These are phyloP conservation scores for Leishmania tropica DNA, from an alignment of 208 protist genomes.

Conservation along the genomic window DNA sequence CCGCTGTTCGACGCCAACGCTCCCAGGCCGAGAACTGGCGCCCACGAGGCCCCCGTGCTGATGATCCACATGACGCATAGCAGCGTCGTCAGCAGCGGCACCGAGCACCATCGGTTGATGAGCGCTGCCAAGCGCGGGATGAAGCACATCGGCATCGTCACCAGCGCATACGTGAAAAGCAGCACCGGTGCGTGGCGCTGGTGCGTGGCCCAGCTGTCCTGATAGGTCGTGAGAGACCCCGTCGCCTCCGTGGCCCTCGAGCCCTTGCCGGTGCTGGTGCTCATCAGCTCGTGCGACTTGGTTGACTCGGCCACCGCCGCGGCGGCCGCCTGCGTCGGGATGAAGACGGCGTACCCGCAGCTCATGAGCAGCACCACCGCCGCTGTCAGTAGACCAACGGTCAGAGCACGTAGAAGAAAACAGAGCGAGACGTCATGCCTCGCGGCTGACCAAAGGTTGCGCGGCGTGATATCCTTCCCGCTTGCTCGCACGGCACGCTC, in stretches of 20 bases:
- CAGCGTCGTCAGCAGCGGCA: conserved; percentile 28
- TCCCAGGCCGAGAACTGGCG: conserved; percentile 13
- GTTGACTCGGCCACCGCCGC: conserved; percentile 11
- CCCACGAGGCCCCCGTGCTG: conserved; percentile 32
- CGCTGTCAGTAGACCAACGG: conserved; percentile 31
- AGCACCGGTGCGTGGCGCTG: conserved; percentile 23
- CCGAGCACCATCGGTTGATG: conserved; percentile 31
- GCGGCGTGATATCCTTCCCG: conserved; percentile 15
- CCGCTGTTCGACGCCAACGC: not conserved
- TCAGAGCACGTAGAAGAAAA: conserved; percentile 32
- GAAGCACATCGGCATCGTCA: conserved; percentile 32
- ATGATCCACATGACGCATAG: conserved; percentile 27
- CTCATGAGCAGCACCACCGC: conserved; percentile 24
- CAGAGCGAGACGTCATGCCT: conserved; percentile 31
- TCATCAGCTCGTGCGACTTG: conserved; percentile 21
- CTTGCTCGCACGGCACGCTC: conserved; percentile 27
- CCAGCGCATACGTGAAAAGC: conserved; percentile 27
- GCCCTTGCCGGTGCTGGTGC: conserved; percentile 9
- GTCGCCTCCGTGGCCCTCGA: conserved; percentile 4
- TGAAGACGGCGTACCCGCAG: conserved; percentile 27
- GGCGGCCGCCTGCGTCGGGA: conserved; percentile 25
- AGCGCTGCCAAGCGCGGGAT: conserved; percentile 27
- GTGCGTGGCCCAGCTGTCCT: conserved; percentile 24
- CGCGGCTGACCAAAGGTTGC: conserved; percentile 23
- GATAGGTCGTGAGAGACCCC: not conserved